Evolutionary conservation across 1,284 basidiomycete genomes (phyloP).

Genomic region (Leccinum subspadiceum): DNA sequence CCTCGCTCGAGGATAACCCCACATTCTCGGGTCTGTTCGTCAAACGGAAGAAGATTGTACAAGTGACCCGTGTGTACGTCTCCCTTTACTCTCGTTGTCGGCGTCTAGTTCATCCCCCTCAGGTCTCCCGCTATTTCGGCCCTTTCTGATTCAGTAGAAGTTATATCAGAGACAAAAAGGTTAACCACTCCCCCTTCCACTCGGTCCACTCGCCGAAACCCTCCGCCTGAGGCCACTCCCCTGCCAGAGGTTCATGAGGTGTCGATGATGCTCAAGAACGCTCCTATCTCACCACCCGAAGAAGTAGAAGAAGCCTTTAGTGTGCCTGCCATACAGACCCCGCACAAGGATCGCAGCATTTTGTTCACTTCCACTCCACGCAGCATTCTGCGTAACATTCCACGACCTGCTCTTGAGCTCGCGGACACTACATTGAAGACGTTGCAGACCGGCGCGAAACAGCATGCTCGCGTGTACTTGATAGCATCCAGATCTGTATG

Average conservation of each 20-base stretch:
- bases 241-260: constrained; percentile 45
- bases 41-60: constrained; percentile 42
- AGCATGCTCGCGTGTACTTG: constrained; percentile 29
- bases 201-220: constrained; percentile 34
- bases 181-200: constrained; percentile 20
- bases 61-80: constrained; percentile 21
- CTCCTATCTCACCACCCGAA: constrained; percentile 31
- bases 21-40: constrained; percentile 53
- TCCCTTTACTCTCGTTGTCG: not conserved
- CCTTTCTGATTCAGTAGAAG: constrained; percentile 14
- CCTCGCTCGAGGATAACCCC: constrained; percentile 51
- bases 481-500: constrained; percentile 43
- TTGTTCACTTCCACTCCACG: constrained; percentile 30
- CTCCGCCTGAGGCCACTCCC: constrained; percentile 44
- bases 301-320: constrained; percentile 36
- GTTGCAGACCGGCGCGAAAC: constrained; percentile 24
- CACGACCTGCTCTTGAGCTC: constrained; percentile 23
- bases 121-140: constrained; percentile 22
- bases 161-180: constrained; percentile 21
- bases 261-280: constrained; percentile 50
- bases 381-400: constrained; percentile 26
- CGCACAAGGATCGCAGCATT: constrained; percentile 17
- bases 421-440: constrained; percentile 36
- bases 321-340: constrained; percentile 23
- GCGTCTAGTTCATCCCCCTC: constrained; percentile 11